Evolutionary conservation across 1,284 basidiomycete genomes (phyloP), one percentile per base, ranked within the genome.

Genomic region (Microstroma glucosiphilum): DNA sequence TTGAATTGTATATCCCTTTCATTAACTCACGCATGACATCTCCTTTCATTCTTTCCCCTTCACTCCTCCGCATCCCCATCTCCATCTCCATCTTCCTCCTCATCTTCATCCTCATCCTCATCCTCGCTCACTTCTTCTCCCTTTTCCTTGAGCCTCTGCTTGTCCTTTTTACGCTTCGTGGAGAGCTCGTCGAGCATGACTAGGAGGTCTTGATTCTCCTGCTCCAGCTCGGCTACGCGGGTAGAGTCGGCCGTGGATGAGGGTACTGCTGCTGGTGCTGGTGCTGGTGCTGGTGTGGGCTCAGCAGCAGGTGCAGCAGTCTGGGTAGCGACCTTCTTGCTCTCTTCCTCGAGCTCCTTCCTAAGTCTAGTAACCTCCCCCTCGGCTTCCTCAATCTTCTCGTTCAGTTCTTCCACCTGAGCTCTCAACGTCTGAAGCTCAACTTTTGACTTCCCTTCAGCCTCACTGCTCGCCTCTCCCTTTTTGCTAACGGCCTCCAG

Each of bases 201-300:
- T 1, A 98, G 83, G 60, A 98, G 79, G 79, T 97, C 92, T 78
- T 96, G 92, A 74, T 94, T 91, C 77, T 96, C 92, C 81, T 92
- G 93, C 78, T 90, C 88, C 25, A 87, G 85, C n/a, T 93, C 91
- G 66, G 85, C n/a, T 2, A 54, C 17, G 25, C 51, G 51, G 51
- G 51, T 25, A 23, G 51, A 17, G 43, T 21, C 21, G 6, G 43
- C 9, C 30, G 30, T 37, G 17, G 46, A 48, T 48, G 46, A 48
- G 46, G 46, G 6, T 4, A 12, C 4, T n/a, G 17, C 46, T 3
- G 17, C 46, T 55, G 53, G 53, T 6, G 30, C n/a, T 25, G 46
- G 6, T 4, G 46, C 4, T n/a, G 17, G 6, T 3, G 17, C 46
- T 55, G 53, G 53, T 6, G 30, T 37, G 30, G n/a, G n/a, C 46